phyloP scores from a whole-genome alignment of 345 rosid genomes.

The Iberis pinnata region DNA sequence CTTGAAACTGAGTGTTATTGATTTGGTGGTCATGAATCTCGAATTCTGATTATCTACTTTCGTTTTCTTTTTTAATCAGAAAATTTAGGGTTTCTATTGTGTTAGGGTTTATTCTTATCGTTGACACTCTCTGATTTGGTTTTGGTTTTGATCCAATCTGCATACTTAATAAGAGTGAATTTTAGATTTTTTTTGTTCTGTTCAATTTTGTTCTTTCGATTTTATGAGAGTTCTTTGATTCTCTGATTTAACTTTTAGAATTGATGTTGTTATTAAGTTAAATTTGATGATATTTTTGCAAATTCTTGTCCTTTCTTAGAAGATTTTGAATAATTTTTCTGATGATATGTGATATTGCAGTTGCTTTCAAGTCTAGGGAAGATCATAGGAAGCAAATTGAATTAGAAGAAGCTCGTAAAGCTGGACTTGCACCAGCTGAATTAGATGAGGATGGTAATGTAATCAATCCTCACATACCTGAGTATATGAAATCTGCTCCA shows the following conservation, averaged over 20 bases:
- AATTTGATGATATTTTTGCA: too few species aligned
- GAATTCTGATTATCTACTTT: background rate
- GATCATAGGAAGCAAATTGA: conserved; percentile 56
- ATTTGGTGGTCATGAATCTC: background rate
- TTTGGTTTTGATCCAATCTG: background rate
- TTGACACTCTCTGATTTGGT: background rate
- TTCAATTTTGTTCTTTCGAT: too few species aligned
- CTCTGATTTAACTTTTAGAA: too few species aligned
- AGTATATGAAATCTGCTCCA: conserved; percentile 71
- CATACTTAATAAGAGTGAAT: too few species aligned
- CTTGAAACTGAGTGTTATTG: background rate
- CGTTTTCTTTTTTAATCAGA: background rate
- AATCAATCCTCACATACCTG: conserved; percentile 69
- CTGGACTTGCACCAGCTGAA: conserved; percentile 31
- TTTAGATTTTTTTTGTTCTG: too few species aligned
- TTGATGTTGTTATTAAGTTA: too few species aligned
- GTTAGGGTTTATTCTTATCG: background rate
- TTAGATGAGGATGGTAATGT: conserved; percentile 73
- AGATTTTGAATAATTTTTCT: too few species aligned
- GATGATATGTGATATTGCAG: too few species aligned
- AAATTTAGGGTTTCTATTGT: conserved; percentile 2
- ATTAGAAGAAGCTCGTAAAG: conserved; percentile 53
- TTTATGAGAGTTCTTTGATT: too few species aligned
- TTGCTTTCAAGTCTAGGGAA: conserved; percentile 61
- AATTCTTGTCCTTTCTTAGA: too few species aligned